Percentiles rank a stretch among this genome's conserved stretches.
These are phyloP conservation scores for Solanum tarijense DNA, from an alignment of 257 asterid genomes.

Conservation along the genomic window DNA sequence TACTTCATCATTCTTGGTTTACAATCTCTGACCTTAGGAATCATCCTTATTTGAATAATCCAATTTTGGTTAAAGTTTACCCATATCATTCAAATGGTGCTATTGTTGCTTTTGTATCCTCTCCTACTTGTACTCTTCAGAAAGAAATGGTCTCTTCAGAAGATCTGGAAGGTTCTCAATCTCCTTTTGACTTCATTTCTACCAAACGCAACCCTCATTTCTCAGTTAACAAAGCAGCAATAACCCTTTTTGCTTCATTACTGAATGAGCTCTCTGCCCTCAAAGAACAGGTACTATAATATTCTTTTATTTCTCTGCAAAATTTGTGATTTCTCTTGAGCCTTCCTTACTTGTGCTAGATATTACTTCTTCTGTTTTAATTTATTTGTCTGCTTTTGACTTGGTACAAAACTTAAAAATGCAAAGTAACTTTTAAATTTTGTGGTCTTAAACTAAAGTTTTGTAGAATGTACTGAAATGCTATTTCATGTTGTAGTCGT, in stretches of 20 bases:
- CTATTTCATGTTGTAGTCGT: too few relatives aligned
- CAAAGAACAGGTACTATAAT: slow-evolving; percentile 3
- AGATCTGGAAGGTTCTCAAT: neutral
- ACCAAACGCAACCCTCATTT: slow-evolving; percentile 18
- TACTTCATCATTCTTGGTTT: slow-evolving; percentile 13
- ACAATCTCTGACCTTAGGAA: neutral
- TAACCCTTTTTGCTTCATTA: slow-evolving; percentile 1
- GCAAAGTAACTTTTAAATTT: neutral
- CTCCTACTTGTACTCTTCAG: neutral
- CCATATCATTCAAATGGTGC: slow-evolving; percentile 1
- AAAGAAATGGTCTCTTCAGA: slow-evolving; percentile 6
- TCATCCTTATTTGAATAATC: neutral
- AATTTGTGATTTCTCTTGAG: neutral
- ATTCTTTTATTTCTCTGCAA: neutral
- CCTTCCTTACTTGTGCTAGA: neutral
- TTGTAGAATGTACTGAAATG: too few relatives aligned
- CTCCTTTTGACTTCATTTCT: slow-evolving; percentile 5
- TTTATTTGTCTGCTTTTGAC: too few relatives aligned
- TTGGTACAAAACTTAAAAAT: too few relatives aligned
- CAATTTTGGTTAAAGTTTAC: neutral
- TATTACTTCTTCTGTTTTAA: accelerated
- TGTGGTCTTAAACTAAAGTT: neutral
- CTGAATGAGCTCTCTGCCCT: slow-evolving; percentile 2
- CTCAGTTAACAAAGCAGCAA: slow-evolving; percentile 13
- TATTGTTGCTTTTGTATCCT: slow-evolving; percentile 14